A percentile compares a stretch with the other conserved stretches of the same genome.
These are phyloP conservation scores for Passiflora organensis DNA, from an alignment of 345 rosid genomes.

Conservation along the genomic window DNA sequence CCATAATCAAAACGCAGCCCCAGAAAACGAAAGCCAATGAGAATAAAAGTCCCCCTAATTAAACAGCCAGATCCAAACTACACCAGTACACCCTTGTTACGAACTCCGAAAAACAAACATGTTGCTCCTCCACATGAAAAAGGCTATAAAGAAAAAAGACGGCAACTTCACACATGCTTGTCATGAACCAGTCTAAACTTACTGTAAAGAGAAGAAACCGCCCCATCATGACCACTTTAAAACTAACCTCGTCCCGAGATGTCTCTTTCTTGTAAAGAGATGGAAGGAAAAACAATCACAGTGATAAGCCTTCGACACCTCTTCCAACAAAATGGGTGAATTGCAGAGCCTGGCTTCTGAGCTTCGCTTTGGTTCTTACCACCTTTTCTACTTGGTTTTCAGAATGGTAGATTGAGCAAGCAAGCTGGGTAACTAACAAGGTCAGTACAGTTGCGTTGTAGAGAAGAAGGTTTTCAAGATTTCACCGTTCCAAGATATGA, in stretches of 20 bases:
- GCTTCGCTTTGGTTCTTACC: constrained; percentile 14
- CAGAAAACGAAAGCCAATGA: constrained; percentile 32
- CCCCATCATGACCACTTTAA: neutral
- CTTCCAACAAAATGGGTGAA: constrained; percentile 1
- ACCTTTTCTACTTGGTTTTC: constrained; percentile 3
- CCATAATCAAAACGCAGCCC: constrained; percentile 15
- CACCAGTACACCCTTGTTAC: neutral
- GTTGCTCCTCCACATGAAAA: constrained; percentile 21
- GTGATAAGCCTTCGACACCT: neutral
- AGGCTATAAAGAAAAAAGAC: constrained; percentile 2
- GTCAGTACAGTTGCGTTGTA: neutral
- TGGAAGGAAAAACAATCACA: no score
- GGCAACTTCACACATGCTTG: neutral
- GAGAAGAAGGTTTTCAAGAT: constrained; percentile 6
- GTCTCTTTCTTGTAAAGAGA: constrained; percentile 13
- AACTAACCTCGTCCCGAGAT: constrained; percentile 10
- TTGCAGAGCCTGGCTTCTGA: constrained; percentile 5
- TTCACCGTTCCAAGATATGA: constrained; percentile 20
- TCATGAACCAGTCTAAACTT: neutral
- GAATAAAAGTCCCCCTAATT: no score
- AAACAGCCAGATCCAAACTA: constrained; percentile 10
- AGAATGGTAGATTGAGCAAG: constrained; percentile 8
- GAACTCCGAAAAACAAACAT: neutral
- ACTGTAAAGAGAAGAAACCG: no score
- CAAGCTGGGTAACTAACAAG: neutral